phyloP scores from a whole-genome alignment of 352 stramenopile genomes.

The Hyaloperonospora arabidopsidis region DNA sequence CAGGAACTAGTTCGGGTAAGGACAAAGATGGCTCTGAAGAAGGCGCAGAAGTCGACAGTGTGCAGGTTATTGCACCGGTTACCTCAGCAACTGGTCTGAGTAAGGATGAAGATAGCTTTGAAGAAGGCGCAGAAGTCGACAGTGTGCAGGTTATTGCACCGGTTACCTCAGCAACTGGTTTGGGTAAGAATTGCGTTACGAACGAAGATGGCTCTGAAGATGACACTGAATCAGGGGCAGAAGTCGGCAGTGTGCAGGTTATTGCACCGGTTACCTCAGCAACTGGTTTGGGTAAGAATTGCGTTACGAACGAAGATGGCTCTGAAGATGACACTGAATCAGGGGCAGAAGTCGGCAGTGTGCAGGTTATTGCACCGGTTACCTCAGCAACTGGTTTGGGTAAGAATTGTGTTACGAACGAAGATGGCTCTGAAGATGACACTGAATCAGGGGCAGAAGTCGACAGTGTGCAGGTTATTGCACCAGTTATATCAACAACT shows the following conservation, averaged over 20 bases:
- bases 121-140: conserved; percentile 18
- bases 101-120: conserved; percentile 30
- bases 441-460: too few species aligned
- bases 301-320: too few species aligned
- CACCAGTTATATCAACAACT: conserved; percentile 12
- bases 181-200: conserved; percentile 37
- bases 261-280: conserved; percentile 29
- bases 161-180: conserved; percentile 14
- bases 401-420: too few species aligned
- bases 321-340: too few species aligned
- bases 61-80: conserved; percentile 46
- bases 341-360: too few species aligned
- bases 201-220: conserved; percentile 27
- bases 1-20: conserved; percentile 23
- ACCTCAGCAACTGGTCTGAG: conserved; percentile 22
- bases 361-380: conserved; percentile 46
- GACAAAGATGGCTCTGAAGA: conserved; percentile 29
- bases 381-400: conserved; percentile 11
- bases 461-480: conserved; percentile 64
- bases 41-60: conserved; percentile 29
- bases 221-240: too few species aligned
- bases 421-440: too few species aligned
- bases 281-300: too few species aligned
- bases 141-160: conserved; percentile 58
- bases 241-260: conserved; percentile 46